phyloP scores from a whole-genome alignment of 345 rosid species.

The Bruguiera sexangula region DNA sequence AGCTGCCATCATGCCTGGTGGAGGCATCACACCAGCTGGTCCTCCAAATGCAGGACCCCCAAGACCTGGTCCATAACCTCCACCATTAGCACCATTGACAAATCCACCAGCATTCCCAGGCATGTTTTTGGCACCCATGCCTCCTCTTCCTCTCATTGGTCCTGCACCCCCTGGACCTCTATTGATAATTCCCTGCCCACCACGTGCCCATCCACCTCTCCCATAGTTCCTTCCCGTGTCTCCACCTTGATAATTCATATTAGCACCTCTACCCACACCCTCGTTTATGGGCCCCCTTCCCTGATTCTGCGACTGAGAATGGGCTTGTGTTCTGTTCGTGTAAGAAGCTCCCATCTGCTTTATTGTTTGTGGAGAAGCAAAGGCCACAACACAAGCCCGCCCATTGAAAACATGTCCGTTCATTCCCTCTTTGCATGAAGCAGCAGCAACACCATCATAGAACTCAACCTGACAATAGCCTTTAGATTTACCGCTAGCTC shows the following conservation, averaged over 20 bases:
- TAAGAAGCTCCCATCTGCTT: slow-evolving; percentile 56
- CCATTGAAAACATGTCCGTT: slow-evolving; percentile 70
- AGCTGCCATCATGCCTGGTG: slow-evolving; percentile 61
- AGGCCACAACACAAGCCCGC: slow-evolving; percentile 74
- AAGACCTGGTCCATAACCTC: slow-evolving; percentile 58
- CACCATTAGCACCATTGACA: slow-evolving; percentile 43
- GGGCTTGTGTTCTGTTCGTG: slow-evolving; percentile 15
- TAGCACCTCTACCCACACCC: slow-evolving; percentile 34
- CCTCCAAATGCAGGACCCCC: slow-evolving; percentile 65
- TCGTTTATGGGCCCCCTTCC: slow-evolving; percentile 58
- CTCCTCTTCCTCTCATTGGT: slow-evolving; percentile 63
- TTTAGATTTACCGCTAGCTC: slow-evolving; percentile 82
- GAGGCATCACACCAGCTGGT: slow-evolving; percentile 66
- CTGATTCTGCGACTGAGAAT: slow-evolving; percentile 62
- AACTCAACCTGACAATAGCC: slow-evolving; percentile 90
- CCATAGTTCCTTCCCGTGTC: slow-evolving; percentile 59
- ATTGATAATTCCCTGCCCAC: slow-evolving; percentile 28
- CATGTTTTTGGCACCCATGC: slow-evolving; percentile 62
- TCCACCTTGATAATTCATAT: slow-evolving; percentile 64
- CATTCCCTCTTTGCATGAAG: slow-evolving; percentile 77
- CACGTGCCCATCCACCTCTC: slow-evolving; percentile 72
- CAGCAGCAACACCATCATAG: slow-evolving; percentile 59
- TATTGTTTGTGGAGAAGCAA: slow-evolving; percentile 59
- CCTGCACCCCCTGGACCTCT: slow-evolving; percentile 63
- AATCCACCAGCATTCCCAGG: slow-evolving; percentile 60